Evolutionary conservation across 1,284 basidiomycete species (phyloP), one percentile per base, ranked within the genome.

Genomic region (Ustilago vetiveriae): DNA sequence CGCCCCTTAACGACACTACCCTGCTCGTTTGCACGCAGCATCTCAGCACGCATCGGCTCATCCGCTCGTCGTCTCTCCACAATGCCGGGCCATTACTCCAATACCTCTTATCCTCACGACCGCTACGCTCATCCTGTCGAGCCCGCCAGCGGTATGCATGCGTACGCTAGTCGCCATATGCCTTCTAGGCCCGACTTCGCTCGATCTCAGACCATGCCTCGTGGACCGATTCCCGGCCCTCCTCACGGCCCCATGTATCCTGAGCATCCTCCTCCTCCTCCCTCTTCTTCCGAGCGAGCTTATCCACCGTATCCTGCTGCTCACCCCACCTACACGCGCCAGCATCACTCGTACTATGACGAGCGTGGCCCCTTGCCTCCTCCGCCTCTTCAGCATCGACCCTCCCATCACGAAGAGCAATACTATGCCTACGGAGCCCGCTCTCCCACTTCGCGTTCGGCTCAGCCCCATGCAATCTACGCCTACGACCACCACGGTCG

Each of bases 271-370:
- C 37, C 43, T 5, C 37, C n/a, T n/a, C n/a, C n/a, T n/a, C n/a
- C n/a, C n/a, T n/a, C n/a, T n/a, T n/a, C 43, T 3, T 40, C 37
- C 16, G 65, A 68, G 21, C 59, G 54, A 26, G 56, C 22, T 36
- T 67, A 67, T 37, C 47, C 64, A 2, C 16, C 56, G 23, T 51
- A 59, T 24, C 46, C 49, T 19, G 48, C 54, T 41, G 51, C 54
- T 35, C 56, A 56, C 24, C 63, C 63, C 2, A 59, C 59, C 36
- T 64, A 51, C 43, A 49, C 52, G 1, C 52, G 67, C 29, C 60
- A 70, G 16, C 56, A 60, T n/a, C 67, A 65, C 37, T 65, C 67
- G 27, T 70, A 64, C 56, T 70, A 70, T 32, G 60, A 65, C 37
- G 67, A 70, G 52, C 60, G 60, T 19, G 67, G 53, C 1, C 60